Evolutionary conservation across 2,329 filamentous ascomycete genomes (phyloP).

Genomic region (Verticillium dahliae): DNA sequence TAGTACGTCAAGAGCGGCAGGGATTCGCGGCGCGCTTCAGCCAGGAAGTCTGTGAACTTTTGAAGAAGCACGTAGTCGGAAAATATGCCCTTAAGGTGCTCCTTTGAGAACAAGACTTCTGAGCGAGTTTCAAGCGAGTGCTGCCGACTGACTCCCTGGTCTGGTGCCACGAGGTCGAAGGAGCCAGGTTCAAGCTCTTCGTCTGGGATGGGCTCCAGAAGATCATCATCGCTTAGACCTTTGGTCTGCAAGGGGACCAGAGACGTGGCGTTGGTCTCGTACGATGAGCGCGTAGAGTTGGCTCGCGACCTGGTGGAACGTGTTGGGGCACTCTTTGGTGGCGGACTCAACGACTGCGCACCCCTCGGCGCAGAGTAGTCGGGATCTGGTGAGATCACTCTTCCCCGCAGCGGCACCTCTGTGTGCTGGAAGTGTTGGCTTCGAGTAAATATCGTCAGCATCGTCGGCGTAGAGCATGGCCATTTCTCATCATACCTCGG

Average conservation of each 20-base stretch:
- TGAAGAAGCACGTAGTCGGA: slow-evolving; percentile 55
- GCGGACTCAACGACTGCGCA: slow-evolving; percentile 16
- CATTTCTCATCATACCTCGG: not conserved
- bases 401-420: slow-evolving; percentile 1
- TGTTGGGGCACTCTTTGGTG: slow-evolving; percentile 17
- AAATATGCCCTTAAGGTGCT: slow-evolving; percentile 61
- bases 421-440: slow-evolving; percentile 1
- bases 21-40: slow-evolving; percentile 51
- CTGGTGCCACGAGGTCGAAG: slow-evolving; percentile 25
- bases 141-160: slow-evolving; percentile 12
- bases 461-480: not conserved
- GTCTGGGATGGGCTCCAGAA: slow-evolving; percentile 25
- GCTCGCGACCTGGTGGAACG: slow-evolving; percentile 18
- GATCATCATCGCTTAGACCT: slow-evolving; percentile 16
- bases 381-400: slow-evolving; percentile 8
- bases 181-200: slow-evolving; percentile 30
- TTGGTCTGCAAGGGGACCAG: slow-evolving; percentile 15
- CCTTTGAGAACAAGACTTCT: slow-evolving; percentile 57
- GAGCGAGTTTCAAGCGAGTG: slow-evolving; percentile 58
- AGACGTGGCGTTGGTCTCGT: slow-evolving; percentile 16
- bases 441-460: not conserved
- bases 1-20: slow-evolving; percentile 65
- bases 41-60: slow-evolving; percentile 62
- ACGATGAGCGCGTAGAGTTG: slow-evolving; percentile 20
- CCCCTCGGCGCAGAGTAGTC: not conserved